Conservation (phyloP, 2,329 filamentous ascomycete species). For the Fusarium staphyleae region DNA sequence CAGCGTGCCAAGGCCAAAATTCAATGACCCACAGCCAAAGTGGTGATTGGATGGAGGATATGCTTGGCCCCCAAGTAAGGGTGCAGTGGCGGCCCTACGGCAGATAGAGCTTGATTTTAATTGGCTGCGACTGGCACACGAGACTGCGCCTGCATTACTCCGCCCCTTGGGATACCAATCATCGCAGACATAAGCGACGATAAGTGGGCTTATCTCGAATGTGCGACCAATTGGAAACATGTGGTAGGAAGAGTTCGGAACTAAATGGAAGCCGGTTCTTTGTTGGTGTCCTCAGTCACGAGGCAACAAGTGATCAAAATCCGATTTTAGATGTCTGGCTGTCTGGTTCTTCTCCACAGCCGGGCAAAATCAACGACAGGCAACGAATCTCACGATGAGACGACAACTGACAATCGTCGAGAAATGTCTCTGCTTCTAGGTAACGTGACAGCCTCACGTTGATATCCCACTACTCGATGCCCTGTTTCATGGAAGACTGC, state of each 20-base stretch:
- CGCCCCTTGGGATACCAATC: conserved; percentile 31
- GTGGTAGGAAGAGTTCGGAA: conserved; percentile 3
- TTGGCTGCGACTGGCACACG: conserved; percentile 34
- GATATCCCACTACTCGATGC: not conserved
- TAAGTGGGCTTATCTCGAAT: conserved; percentile 14
- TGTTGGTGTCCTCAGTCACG: not conserved
- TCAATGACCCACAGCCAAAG: too few relatives aligned
- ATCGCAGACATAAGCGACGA: not conserved
- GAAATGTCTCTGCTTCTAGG: conserved; percentile 19
- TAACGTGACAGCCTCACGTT: conserved; percentile 38
- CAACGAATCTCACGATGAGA: conserved; percentile 19
- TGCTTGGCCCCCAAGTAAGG: too few relatives aligned
- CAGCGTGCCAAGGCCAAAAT: too few relatives aligned
- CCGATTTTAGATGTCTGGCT: conserved; percentile 7
- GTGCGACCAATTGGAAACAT: conserved; percentile 19
- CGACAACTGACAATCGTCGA: conserved; percentile 16
- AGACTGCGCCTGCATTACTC: conserved; percentile 31
- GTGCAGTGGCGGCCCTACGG: not conserved
- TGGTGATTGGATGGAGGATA: too few relatives aligned
- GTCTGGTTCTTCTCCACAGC: not conserved
- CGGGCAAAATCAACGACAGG: conserved; percentile 3
- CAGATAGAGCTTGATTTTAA: conserved; percentile 1
- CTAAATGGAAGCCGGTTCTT: not conserved
- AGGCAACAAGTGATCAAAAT: conserved; percentile 3
- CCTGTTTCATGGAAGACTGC: conserved; percentile 16